A percentile compares a stretch with the other conserved stretches of the same genome.
These are phyloP conservation scores for Entomortierella beljakovae DNA, from an alignment of 192 early-diverging fungal species.

Conservation along the genomic window DNA sequence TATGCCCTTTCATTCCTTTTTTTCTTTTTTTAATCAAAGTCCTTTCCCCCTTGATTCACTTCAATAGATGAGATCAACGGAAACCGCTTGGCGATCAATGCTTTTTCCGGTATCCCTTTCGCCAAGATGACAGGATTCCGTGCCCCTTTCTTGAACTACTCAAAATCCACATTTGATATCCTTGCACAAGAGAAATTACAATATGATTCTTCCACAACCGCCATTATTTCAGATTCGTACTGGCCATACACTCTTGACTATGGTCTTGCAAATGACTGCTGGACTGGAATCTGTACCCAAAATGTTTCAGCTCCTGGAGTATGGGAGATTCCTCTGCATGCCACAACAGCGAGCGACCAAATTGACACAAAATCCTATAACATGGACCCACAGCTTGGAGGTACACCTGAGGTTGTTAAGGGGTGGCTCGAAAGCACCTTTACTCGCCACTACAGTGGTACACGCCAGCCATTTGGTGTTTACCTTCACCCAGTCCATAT, in stretches of 20 bases:
- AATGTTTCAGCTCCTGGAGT: constrained; percentile 61
- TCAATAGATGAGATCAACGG: constrained; percentile 51
- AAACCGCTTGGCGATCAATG: constrained; percentile 55
- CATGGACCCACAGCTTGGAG: constrained; percentile 66
- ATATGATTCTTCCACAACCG: constrained; percentile 68
- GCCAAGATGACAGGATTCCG: constrained; percentile 72
- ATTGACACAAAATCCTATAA: constrained; percentile 22
- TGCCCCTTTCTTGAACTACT: constrained; percentile 72
- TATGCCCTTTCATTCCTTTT: neutral
- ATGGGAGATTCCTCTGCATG: constrained; percentile 77
- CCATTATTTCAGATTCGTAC: constrained; percentile 56
- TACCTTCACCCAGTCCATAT: constrained; percentile 60
- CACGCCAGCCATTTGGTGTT: constrained; percentile 64
- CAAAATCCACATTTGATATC: constrained; percentile 56
- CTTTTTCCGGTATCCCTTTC: constrained; percentile 69
- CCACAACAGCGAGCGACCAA: constrained; percentile 53
- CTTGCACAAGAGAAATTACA: constrained; percentile 57
- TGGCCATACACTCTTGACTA: constrained; percentile 81
- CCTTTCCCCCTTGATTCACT: neutral
- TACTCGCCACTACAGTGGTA: constrained; percentile 63
- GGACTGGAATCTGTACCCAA: constrained; percentile 62
- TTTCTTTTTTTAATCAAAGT: neutral
- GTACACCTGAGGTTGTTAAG: constrained; percentile 50
- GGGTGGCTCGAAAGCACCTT: constrained; percentile 67
- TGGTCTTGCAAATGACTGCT: constrained; percentile 71